Conservation (phyloP, 2,329 filamentous ascomycete genomes). For the Colletotrichum abscissum region DNA sequence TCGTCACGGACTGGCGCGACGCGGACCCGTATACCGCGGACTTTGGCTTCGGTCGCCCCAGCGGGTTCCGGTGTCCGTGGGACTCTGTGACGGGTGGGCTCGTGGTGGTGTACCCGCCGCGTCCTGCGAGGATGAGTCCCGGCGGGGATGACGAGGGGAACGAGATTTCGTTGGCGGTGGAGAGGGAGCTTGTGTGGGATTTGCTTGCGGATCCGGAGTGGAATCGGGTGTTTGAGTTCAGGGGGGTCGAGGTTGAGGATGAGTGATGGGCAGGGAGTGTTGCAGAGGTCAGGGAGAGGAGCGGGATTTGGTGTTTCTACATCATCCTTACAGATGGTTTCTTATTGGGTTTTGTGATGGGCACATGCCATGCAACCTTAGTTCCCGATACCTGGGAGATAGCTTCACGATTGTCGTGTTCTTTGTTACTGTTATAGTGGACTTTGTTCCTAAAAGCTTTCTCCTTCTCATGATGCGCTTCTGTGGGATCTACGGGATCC, state of each 20-base stretch:
- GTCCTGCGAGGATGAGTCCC: constrained; percentile 33
- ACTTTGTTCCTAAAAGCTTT: too few species aligned
- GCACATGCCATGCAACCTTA: too few species aligned
- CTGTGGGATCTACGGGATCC: too few species aligned
- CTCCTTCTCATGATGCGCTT: too few species aligned
- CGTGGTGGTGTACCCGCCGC: not conserved
- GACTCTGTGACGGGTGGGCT: not conserved
- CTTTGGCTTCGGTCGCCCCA: constrained; percentile 50
- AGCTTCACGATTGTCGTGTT: too few species aligned
- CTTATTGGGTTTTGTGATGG: too few species aligned
- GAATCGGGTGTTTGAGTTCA: constrained; percentile 50
- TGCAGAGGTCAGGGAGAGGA: too few species aligned
- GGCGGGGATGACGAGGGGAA: constrained; percentile 46
- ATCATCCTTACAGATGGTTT: not conserved
- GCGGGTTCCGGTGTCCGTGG: constrained; percentile 43
- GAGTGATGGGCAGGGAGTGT: not conserved
- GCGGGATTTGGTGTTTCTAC: not conserved
- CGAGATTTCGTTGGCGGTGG: constrained; percentile 48
- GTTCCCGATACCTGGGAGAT: too few species aligned
- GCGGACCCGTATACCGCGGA: constrained; percentile 42
- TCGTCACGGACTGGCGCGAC: constrained; percentile 50
- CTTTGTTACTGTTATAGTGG: too few species aligned
- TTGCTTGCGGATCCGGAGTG: constrained; percentile 48
- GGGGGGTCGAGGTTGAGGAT: constrained; percentile 45
- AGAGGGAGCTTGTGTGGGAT: constrained; percentile 45